phyloP scores from a whole-genome alignment of 352 stramenopile species.

The Globisporangium canariense region DNA sequence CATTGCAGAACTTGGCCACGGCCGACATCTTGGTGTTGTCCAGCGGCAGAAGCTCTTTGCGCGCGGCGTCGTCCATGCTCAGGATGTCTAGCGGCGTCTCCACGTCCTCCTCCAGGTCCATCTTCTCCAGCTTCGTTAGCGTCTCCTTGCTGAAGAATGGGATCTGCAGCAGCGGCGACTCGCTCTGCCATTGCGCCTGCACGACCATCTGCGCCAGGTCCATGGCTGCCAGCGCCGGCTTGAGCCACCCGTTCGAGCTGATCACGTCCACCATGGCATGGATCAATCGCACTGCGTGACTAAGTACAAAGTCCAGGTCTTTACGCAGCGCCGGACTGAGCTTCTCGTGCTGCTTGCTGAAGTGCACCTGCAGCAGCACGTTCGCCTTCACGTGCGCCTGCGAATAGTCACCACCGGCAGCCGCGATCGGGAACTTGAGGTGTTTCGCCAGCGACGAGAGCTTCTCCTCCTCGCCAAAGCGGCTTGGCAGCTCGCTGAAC shows the following conservation, averaged over 20 bases:
- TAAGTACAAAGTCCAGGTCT: conserved; percentile 92
- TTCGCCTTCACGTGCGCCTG: conserved; percentile 96
- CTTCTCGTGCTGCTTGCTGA: conserved; percentile 89
- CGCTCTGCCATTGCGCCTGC: conserved; percentile 97
- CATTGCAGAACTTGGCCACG: conserved; percentile 99
- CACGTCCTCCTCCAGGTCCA: conserved; percentile 68
- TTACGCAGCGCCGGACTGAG: conserved; percentile 90
- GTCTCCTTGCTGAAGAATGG: conserved; percentile 96
- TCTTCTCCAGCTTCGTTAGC: conserved; percentile 43
- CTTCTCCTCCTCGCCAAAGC: conserved; percentile 92
- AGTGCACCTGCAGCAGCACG: conserved; percentile 97
- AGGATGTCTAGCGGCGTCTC: conserved; percentile 83
- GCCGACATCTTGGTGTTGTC: conserved; percentile 92
- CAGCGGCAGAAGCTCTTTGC: conserved; percentile 89
- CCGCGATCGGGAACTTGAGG: conserved; percentile 89
- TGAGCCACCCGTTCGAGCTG: conserved; percentile 98
- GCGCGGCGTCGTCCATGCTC: conserved; percentile 93
- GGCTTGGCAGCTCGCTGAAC: conserved; percentile 93
- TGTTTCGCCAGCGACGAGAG: conserved; percentile 93
- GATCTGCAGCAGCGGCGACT: conserved; percentile 95
- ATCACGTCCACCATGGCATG: conserved; percentile 99
- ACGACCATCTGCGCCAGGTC: conserved; percentile 99
- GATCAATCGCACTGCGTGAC: conserved; percentile 91
- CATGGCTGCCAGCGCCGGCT: conserved; percentile 97
- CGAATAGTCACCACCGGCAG: conserved; percentile 80